phyloP scores from a whole-genome alignment of 169 alveolate species.

The Besnoitia besnoiti region DNA sequence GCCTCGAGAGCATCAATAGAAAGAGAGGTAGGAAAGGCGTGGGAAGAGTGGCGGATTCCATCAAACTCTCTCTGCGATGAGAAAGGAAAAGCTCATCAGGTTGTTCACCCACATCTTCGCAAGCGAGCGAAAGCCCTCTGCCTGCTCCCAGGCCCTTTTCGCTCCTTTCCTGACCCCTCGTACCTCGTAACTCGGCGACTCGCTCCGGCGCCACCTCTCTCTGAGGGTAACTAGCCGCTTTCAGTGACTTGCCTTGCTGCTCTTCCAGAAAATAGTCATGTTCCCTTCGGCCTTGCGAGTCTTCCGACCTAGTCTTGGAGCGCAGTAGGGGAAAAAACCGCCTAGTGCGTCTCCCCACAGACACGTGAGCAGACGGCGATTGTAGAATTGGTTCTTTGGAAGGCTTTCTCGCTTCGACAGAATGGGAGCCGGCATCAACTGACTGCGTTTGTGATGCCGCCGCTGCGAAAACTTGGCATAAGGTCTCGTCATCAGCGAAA shows the following conservation, averaged over 20 bases:
- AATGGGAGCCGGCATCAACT: background rate
- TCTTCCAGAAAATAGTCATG: too few species aligned
- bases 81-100: too few species aligned
- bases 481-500: background rate
- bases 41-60: too few species aligned
- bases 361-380: background rate
- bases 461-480: background rate
- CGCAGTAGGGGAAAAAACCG: background rate
- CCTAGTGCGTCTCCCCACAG: background rate
- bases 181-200: too few species aligned
- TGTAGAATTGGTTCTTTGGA: background rate
- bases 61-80: too few species aligned
- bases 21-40: background rate
- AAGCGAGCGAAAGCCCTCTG: too few species aligned
- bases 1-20: background rate
- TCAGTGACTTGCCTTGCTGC: too few species aligned
- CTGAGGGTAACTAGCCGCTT: too few species aligned
- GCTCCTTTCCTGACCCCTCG: too few species aligned
- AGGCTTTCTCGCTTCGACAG: background rate
- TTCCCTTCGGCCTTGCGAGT: background rate
- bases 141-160: too few species aligned
- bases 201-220: too few species aligned
- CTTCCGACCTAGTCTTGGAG: background rate
- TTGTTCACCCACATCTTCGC: too few species aligned
- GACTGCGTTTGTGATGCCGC: background rate